phyloP scores from a whole-genome alignment of 305 asterid species.

The Coffea humblotiana region DNA sequence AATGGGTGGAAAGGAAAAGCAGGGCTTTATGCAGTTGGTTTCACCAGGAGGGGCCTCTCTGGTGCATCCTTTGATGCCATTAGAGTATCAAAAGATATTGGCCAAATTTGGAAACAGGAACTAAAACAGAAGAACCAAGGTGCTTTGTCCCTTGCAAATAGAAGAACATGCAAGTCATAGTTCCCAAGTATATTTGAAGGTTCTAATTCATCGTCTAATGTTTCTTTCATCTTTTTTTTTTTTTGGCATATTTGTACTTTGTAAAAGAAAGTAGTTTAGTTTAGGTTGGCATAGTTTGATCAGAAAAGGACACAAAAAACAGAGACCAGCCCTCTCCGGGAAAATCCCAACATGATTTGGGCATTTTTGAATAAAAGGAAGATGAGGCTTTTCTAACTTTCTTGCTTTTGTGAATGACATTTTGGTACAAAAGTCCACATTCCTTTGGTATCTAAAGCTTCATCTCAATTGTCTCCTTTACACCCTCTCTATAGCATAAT shows the following conservation, averaged over 20 bases:
- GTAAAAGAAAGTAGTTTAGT: constrained; percentile 22
- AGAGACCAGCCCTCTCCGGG: constrained; percentile 60
- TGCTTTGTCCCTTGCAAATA: constrained; percentile 38
- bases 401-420: constrained; percentile 22
- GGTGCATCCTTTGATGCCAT: constrained; percentile 85
- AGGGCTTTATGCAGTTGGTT: constrained; percentile 89
- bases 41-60: constrained; percentile 75
- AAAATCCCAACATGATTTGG: constrained; percentile 43
- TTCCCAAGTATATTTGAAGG: constrained; percentile 4
- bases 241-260: constrained; percentile 22
- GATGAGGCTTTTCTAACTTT: constrained; percentile 54
- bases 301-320: constrained; percentile 18
- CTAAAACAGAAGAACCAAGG: constrained; percentile 51
- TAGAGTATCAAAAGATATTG: constrained; percentile 72
- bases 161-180: constrained; percentile 46
- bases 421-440: constrained; percentile 35
- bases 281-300: constrained; percentile 30
- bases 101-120: constrained; percentile 75
- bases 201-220: background rate
- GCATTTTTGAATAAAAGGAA: constrained; percentile 50
- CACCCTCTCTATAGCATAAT: background rate
- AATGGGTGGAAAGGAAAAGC: constrained; percentile 91
- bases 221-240: background rate
- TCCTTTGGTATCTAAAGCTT: background rate
- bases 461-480: background rate